These are phyloP conservation scores for Hirsutella minnesotensis DNA, from an alignment of 2,329 filamentous ascomycete genomes.

Conservation along the genomic window DNA sequence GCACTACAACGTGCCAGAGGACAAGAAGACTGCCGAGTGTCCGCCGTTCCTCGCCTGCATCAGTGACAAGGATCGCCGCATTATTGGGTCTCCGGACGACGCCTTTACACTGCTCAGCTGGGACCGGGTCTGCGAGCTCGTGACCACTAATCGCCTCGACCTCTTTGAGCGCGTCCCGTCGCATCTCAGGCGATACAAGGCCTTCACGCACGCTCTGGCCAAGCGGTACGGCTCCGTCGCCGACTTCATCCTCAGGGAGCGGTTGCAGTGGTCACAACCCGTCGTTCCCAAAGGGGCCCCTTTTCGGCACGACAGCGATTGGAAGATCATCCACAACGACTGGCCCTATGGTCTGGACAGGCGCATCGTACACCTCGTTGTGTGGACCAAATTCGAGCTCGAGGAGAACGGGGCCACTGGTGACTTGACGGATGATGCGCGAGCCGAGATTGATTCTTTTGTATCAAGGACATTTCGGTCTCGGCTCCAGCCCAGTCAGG, in stretches of 20 bases:
- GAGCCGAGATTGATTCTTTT: conserved; percentile 56
- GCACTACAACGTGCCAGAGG: conserved; percentile 64
- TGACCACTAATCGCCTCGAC: conserved; percentile 56
- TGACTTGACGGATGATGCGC: conserved; percentile 53
- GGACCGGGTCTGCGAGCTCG: conserved; percentile 54
- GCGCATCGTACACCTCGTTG: conserved; percentile 70
- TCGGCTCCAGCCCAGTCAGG: conserved; percentile 37
- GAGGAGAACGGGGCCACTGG: conserved; percentile 53
- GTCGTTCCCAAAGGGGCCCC: conserved; percentile 21
- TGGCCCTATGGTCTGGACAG: conserved; percentile 84
- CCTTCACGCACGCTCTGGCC: conserved; percentile 53
- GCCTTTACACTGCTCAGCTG: conserved; percentile 55
- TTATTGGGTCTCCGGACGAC: conserved; percentile 59
- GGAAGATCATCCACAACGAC: conserved; percentile 76
- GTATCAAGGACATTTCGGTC: conserved; percentile 55
- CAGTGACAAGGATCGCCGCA: conserved; percentile 54
- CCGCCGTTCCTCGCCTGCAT: conserved; percentile 57
- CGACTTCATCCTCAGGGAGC: conserved; percentile 59
- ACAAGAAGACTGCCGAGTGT: conserved; percentile 52
- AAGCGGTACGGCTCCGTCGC: conserved; percentile 64
- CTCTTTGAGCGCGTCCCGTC: conserved; percentile 66
- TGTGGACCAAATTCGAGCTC: conserved; percentile 86
- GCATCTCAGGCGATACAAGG: conserved; percentile 65
- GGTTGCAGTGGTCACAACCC: conserved; percentile 55
- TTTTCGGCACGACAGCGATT: conserved; percentile 40